phyloP scores from a whole-genome alignment of 2,329 filamentous ascomycete genomes.

The Phialophora macrospora region DNA sequence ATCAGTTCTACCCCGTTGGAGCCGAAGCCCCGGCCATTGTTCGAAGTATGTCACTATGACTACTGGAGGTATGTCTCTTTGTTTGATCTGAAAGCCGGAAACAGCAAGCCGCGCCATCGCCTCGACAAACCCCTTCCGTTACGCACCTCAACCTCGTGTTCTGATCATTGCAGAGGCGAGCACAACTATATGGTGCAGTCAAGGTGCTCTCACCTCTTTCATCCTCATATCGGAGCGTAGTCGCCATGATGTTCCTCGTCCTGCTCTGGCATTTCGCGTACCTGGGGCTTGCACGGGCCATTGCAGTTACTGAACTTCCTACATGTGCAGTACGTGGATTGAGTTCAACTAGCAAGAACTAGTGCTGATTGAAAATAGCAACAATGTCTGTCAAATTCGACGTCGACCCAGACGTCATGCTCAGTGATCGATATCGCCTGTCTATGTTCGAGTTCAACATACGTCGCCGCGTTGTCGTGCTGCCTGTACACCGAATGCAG shows the following conservation, averaged over 20 bases:
- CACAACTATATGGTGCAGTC: conserved; percentile 25
- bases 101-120: conserved; percentile 15
- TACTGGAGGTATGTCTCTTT: conserved; percentile 34
- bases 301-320: conserved; percentile 36
- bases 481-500: conserved; percentile 38
- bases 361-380: conserved; percentile 32
- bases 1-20: background rate
- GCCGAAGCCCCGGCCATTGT: conserved; percentile 25
- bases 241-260: conserved; percentile 25
- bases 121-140: conserved; percentile 9
- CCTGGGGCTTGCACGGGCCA: conserved; percentile 19
- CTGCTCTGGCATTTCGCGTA: conserved; percentile 17
- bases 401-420: conserved; percentile 35
- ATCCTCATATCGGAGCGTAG: conserved; percentile 9
- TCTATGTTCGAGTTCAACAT: conserved; percentile 36
- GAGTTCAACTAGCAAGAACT: background rate
- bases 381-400: conserved; percentile 39
- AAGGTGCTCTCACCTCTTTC: conserved; percentile 6
- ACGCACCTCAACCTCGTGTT: background rate
- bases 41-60: conserved; percentile 26
- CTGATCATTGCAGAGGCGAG: background rate
- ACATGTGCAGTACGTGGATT: conserved; percentile 34
- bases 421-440: conserved; percentile 39
- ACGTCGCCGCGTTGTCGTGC: conserved; percentile 40
- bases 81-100: conserved; percentile 28